Evolutionary conservation across 2,329 filamentous ascomycete species (phyloP), one percentile per base, ranked within the genome.

Genomic region (Talaromyces funiculosus): DNA sequence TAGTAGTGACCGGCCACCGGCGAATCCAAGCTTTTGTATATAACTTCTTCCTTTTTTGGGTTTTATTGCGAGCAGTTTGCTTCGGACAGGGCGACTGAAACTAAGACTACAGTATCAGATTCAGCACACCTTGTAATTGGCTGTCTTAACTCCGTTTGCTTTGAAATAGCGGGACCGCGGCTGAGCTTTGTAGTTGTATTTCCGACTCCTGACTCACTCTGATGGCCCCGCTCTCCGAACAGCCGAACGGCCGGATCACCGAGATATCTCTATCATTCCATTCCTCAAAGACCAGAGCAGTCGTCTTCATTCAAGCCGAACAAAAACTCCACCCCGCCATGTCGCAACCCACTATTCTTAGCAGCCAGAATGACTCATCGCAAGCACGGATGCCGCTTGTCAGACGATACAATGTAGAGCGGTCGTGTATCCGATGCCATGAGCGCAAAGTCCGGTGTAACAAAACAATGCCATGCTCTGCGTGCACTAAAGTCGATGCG

Each of bases 371-470:
- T 14, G 47, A 6, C 4, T 35, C 47, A 51, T 16, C 18, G n/a
- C 10, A 22, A 7, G 16, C 47, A 31, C 47, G 9, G 29, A 20
- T 9, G 29, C 47, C 47, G n/a, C n/a, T 51, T 31, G 26, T 51
- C 47, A 16, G 47, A 33, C 29, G 47, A n/a, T 51, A 51, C 47
- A 51, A 51, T 51, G 47, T 51, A 20, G 47, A 51, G 29, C 67
- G 69, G 22, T 71, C 69, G 31, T 71, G 69, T 49, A 54, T 71
- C 29, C 67, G 68, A 35, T 71, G 69, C 60, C 69, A 71, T 33
- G 65, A 68, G 51, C 66, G 69, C 40, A 71, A 71, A 42, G 67
- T 71, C 31, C 64, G 65, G 9, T 71, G 69, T 47, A 66, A 71
- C 58, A 69, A 64, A 42, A 55, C 37, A 4, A 26, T 54, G 4